Evolutionary conservation across 352 stramenopile genomes (phyloP).

Genomic region (Globisporangium apiculatum): DNA sequence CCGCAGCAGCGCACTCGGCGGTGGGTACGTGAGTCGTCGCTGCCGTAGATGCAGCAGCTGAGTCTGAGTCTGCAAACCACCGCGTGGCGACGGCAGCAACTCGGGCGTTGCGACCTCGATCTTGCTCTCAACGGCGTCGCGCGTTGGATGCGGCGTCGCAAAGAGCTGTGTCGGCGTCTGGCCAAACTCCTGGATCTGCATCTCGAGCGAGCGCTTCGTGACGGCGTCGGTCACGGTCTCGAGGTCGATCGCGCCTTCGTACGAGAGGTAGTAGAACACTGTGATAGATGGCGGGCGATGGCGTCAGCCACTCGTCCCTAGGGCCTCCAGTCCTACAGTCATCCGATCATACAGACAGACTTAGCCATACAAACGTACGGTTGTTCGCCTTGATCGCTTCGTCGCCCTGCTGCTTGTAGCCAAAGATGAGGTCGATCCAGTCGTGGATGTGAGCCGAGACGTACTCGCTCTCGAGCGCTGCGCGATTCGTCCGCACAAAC

Average conservation of each 20-base stretch:
- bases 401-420: constrained; percentile 93
- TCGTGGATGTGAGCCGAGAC: constrained; percentile 93
- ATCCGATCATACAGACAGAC: background rate
- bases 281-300: background rate
- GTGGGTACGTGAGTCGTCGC: constrained; percentile 13
- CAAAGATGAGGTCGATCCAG: constrained; percentile 99
- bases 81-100: constrained; percentile 27
- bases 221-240: constrained; percentile 86
- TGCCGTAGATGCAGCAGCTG: constrained; percentile 6
- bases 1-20: constrained; percentile 1
- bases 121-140: constrained; percentile 44
- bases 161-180: constrained; percentile 84
- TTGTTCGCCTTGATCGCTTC: constrained; percentile 75
- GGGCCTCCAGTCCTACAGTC: background rate
- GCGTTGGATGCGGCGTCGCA: constrained; percentile 46
- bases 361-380: constrained; percentile 25
- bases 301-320: too few species aligned
- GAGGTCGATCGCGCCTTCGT: constrained; percentile 81
- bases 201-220: constrained; percentile 91
- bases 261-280: constrained; percentile 89
- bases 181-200: constrained; percentile 91
- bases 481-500: constrained; percentile 90
- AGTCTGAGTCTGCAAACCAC: constrained; percentile 8
- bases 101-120: constrained; percentile 48
- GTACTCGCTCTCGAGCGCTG: constrained; percentile 95